Evolutionary conservation across 805 yeast species (phyloP).

Genomic region (Torulaspora microellipsoides): DNA sequence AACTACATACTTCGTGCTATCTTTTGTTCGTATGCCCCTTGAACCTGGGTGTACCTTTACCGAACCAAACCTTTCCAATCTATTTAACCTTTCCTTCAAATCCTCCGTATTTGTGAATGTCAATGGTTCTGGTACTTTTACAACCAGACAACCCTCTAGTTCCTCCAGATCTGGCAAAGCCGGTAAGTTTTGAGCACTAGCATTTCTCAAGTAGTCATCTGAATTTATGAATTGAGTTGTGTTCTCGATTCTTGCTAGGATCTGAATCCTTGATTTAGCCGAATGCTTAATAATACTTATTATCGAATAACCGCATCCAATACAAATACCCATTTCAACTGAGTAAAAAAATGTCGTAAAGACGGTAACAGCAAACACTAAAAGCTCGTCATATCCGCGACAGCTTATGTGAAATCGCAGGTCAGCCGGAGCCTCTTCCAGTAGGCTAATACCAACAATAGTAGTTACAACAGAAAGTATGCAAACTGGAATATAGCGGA

Average conservation of each 20-base stretch:
- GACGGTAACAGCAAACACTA: conserved; percentile 63
- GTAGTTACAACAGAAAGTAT: conserved; percentile 76
- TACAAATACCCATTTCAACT: conserved; percentile 81
- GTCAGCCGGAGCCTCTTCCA: conserved; percentile 84
- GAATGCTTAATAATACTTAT: conserved; percentile 77
- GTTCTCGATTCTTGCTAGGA: conserved; percentile 63
- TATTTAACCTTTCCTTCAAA: conserved; percentile 55
- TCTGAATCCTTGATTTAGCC: conserved; percentile 77
- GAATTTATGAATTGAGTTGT: conserved; percentile 65
- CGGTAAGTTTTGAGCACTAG: conserved; percentile 10
- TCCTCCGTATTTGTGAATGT: conserved; percentile 85
- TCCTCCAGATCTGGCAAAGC: conserved; percentile 34
- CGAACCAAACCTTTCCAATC: conserved; percentile 77
- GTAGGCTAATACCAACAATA: conserved; percentile 65
- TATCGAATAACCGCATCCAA: conserved; percentile 80
- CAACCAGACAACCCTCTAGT: conserved; percentile 69
- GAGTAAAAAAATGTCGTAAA: conserved; percentile 64
- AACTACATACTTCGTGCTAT: conserved; percentile 52
- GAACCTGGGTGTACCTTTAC: conserved; percentile 71
- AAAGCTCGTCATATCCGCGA: conserved; percentile 70
- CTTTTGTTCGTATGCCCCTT: conserved; percentile 44
- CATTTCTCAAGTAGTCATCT: conserved; percentile 49
- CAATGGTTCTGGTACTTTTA: conserved; percentile 82
- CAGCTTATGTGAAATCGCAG: conserved; percentile 66
- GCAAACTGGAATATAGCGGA: conserved; percentile 74